Percentiles rank a stretch among this genome's conserved stretches.
phyloP scores from a whole-genome alignment of 2,329 filamentous ascomycete genomes.

The Aspergillaceae sp. region DNA sequence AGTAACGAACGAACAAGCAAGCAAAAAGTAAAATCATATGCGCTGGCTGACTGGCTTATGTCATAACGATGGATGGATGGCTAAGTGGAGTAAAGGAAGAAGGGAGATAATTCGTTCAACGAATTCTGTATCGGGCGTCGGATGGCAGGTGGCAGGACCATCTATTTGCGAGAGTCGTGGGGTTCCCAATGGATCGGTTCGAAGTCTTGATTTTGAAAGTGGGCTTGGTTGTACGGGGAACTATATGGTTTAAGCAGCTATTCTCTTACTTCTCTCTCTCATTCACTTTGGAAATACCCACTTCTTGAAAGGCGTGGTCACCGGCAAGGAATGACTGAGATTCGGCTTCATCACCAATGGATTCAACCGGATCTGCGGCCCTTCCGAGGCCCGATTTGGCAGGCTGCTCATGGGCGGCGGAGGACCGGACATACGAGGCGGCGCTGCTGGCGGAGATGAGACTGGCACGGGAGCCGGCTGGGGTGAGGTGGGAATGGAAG shows the following conservation, averaged over 20 bases:
- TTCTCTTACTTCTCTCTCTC: neutral
- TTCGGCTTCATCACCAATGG: constrained; percentile 34
- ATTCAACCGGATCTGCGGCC: constrained; percentile 35
- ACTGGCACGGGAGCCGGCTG: constrained; percentile 21
- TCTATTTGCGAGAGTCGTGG: constrained; percentile 24
- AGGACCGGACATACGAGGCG: constrained; percentile 15
- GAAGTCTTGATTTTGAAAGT: constrained; percentile 40
- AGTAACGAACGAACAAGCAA: too few species aligned
- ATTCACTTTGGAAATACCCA: constrained; percentile 13
- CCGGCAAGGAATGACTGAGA: constrained; percentile 31
- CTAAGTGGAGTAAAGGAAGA: too few species aligned
- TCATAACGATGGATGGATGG: too few species aligned
- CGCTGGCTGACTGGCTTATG: too few species aligned
- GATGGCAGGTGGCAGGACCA: neutral
- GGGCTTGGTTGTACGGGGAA: constrained; percentile 38
- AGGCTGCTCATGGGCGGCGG: constrained; percentile 27
- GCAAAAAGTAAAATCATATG: too few species aligned
- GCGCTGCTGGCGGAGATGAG: constrained; percentile 16
- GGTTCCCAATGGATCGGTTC: constrained; percentile 39
- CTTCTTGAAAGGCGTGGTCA: constrained; percentile 37
- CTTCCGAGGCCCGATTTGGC: constrained; percentile 26
- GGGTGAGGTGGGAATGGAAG: constrained; percentile 19
- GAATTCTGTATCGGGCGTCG: neutral
- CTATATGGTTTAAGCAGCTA: constrained; percentile 14
- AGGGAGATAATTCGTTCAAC: neutral